A percentile compares a stretch with the other conserved stretches of the same genome.
phyloP scores from a whole-genome alignment of 192 early-diverging fungal species.

The Coemansia sp. region DNA sequence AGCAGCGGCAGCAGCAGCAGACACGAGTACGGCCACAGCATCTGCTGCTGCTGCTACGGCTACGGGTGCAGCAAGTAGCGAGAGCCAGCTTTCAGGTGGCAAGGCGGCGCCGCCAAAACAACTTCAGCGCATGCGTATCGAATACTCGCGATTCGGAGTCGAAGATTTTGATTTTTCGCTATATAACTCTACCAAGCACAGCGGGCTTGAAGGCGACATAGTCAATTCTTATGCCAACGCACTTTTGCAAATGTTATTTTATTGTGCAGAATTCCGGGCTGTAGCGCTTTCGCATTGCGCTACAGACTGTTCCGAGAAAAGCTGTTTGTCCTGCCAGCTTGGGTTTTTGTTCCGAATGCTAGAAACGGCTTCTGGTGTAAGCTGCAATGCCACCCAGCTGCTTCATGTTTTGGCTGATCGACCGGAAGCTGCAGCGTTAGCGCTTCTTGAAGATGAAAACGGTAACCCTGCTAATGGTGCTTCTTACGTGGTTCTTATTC shows the following conservation, averaged over 20 bases:
- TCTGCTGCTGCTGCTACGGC: constrained; percentile 6
- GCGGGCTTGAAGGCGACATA: constrained; percentile 92
- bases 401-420: constrained; percentile 79
- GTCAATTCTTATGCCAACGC: constrained; percentile 88
- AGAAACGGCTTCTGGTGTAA: constrained; percentile 82
- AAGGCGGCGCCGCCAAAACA: constrained; percentile 42
- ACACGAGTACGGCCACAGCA: not conserved
- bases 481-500: constrained; percentile 75
- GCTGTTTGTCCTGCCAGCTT: constrained; percentile 89
- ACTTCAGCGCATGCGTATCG: constrained; percentile 45
- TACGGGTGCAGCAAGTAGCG: not conserved
- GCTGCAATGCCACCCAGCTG: constrained; percentile 95
- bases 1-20: too few relatives aligned
- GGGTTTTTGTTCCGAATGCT: constrained; percentile 93
- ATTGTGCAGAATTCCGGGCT: constrained; percentile 61
- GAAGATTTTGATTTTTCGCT: constrained; percentile 99
- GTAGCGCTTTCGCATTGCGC: constrained; percentile 75
- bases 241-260: constrained; percentile 84
- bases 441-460: constrained; percentile 75
- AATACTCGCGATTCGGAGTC: constrained; percentile 84
- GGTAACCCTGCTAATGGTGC: constrained; percentile 62
- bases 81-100: constrained; percentile 3
- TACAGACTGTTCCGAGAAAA: constrained; percentile 65
- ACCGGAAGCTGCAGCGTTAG: constrained; percentile 81
- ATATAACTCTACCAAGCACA: constrained; percentile 85